phyloP scores from a whole-genome alignment of 345 rosid genomes.

The Dimocarpus longan region DNA sequence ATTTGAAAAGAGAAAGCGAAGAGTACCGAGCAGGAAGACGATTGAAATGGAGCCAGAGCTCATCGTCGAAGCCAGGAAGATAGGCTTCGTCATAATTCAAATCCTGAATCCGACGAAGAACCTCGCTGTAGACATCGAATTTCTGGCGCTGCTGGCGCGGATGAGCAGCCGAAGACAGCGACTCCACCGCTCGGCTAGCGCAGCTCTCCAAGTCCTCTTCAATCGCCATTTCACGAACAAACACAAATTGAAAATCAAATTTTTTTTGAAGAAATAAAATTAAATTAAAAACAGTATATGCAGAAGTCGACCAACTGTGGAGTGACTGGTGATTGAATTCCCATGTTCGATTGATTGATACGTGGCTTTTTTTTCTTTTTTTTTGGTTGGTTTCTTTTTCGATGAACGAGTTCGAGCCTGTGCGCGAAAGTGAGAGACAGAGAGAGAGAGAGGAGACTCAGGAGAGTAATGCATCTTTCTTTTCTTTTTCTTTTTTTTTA shows the following conservation, averaged over 20 bases:
- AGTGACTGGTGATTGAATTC: background rate
- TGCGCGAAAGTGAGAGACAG: background rate
- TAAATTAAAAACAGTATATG: background rate
- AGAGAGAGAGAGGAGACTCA: background rate
- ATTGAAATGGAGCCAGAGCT: slow-evolving; percentile 96
- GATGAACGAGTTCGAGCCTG: background rate
- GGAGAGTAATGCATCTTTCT: background rate
- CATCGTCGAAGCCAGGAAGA: slow-evolving; percentile 84
- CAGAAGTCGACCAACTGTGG: background rate
- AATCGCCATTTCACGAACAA: slow-evolving; percentile 56
- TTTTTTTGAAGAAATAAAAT: background rate
- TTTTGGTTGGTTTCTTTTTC: background rate
- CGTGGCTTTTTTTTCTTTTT: background rate
- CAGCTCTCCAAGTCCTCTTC: slow-evolving; percentile 91
- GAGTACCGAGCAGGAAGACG: slow-evolving; percentile 94
- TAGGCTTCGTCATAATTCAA: slow-evolving; percentile 70
- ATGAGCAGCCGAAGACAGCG: slow-evolving; percentile 44
- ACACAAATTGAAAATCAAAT: background rate
- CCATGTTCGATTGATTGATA: background rate
- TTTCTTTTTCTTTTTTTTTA: no score
- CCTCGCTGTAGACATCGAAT: slow-evolving; percentile 83
- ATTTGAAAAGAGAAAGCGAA: background rate
- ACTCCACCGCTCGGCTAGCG: slow-evolving; percentile 75
- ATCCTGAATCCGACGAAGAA: slow-evolving; percentile 72
- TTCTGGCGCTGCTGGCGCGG: slow-evolving; percentile 77